Evolutionary conservation across 2,329 filamentous ascomycete genomes (phyloP).

Genomic region (Lachnellula willkommii): DNA sequence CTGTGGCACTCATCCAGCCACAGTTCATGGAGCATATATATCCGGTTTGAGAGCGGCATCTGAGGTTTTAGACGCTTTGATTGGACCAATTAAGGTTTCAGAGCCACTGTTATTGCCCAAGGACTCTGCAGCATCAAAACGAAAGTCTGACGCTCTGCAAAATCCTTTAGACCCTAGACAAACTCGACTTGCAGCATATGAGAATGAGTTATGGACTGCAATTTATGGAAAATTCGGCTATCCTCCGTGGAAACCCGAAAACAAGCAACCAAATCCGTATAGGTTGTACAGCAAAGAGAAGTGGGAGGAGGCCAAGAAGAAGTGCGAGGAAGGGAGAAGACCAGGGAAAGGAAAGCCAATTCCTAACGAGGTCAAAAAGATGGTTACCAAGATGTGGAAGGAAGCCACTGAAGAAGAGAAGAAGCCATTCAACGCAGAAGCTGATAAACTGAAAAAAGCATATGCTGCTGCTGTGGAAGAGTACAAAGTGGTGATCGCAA

Average conservation of each 20-base stretch:
- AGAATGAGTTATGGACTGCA: constrained; percentile 47
- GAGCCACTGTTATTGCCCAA: constrained; percentile 68
- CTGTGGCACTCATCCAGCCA: constrained; percentile 90
- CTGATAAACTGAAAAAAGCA: constrained; percentile 61
- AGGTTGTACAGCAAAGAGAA: constrained; percentile 79
- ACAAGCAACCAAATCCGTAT: constrained; percentile 78
- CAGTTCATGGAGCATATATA: constrained; percentile 92
- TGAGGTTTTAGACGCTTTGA: constrained; percentile 73
- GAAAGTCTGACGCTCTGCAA: constrained; percentile 40
- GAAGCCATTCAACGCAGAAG: constrained; percentile 71
- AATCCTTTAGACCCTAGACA: constrained; percentile 45
- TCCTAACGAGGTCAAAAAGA: constrained; percentile 77
- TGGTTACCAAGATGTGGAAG: constrained; percentile 88
- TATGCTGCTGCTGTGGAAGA: constrained; percentile 54
- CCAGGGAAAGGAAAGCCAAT: constrained; percentile 59
- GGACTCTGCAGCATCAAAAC: constrained; percentile 45
- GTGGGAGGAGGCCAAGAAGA: constrained; percentile 56
- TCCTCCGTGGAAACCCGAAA: constrained; percentile 64
- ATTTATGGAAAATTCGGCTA: constrained; percentile 61
- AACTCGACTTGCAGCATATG: constrained; percentile 52
- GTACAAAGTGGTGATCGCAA: constrained; percentile 56
- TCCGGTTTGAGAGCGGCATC: constrained; percentile 86
- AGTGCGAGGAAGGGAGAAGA: constrained; percentile 61
- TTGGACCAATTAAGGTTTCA: constrained; percentile 75
- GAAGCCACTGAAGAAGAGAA: constrained; percentile 65